Percentiles rank a stretch among this genome's conserved stretches.
These are phyloP conservation scores for Deuterostichococcus epilithicus DNA, from an alignment of 139 green algal genomes.

Conservation along the genomic window DNA sequence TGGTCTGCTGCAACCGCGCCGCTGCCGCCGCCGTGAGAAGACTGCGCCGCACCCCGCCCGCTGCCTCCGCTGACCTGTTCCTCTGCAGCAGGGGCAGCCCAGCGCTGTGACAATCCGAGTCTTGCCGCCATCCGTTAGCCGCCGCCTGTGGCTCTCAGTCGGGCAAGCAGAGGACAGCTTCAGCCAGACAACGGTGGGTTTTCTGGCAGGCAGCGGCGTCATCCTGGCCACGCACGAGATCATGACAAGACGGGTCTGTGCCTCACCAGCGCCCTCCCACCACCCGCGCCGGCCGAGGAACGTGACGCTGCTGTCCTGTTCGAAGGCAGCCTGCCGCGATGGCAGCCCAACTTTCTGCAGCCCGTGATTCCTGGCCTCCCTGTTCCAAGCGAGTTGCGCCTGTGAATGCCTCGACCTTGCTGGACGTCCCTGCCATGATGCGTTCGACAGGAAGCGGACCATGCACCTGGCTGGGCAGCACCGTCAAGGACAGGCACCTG, in stretches of 20 bases:
- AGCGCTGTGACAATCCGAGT: too few species aligned
- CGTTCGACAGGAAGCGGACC: neutral
- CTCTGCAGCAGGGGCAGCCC: too few species aligned
- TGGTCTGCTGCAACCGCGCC: neutral
- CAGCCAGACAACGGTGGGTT: too few species aligned
- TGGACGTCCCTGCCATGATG: neutral
- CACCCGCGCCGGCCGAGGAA: neutral
- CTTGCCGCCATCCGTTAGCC: too few species aligned
- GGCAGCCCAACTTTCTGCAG: constrained; percentile 70
- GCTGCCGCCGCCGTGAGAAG: constrained; percentile 11
- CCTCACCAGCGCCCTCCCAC: neutral
- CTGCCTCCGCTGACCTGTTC: neutral
- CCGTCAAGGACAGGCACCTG: constrained; percentile 31
- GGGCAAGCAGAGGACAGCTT: too few species aligned
- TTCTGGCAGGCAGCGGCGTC: too few species aligned
- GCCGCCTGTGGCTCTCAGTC: too few species aligned
- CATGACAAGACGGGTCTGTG: too few species aligned
- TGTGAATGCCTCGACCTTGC: neutral
- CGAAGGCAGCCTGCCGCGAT: constrained; percentile 71
- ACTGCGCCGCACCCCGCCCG: neutral
- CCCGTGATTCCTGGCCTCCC: constrained; percentile 72
- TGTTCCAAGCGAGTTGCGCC: constrained; percentile 12
- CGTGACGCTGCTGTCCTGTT: neutral
- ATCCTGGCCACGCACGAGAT: neutral
- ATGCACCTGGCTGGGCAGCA: neutral